Evolutionary conservation across 1,284 basidiomycete genomes (phyloP).

Genomic region (Leccinum holopus): DNA sequence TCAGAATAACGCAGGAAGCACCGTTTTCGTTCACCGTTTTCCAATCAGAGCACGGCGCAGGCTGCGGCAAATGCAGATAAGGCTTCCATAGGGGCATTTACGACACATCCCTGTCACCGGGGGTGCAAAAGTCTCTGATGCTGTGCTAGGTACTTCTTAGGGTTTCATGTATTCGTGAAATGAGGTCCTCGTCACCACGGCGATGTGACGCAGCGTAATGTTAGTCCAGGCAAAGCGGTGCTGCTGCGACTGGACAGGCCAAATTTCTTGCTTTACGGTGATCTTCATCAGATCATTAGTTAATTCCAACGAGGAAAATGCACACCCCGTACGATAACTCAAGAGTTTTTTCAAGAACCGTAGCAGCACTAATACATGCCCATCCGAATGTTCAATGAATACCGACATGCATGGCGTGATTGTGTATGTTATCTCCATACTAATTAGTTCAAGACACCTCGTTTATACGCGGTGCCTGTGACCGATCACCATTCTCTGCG

Average conservation of each 20-base stretch:
- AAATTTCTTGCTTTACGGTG: background rate
- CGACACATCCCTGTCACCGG: conserved; percentile 26
- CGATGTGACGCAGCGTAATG: background rate
- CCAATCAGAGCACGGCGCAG: background rate
- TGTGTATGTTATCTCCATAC: background rate
- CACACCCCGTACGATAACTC: conserved; percentile 11
- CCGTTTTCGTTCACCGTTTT: conserved; percentile 3
- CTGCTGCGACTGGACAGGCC: background rate
- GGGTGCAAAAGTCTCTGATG: conserved; percentile 23
- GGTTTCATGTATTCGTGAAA: conserved; percentile 17
- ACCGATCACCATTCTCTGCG: conserved; percentile 9
- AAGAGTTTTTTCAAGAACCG: background rate
- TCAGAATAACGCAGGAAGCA: background rate
- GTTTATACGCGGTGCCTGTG: background rate
- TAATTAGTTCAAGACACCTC: background rate
- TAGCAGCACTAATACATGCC: background rate
- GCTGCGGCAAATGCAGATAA: background rate
- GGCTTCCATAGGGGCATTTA: conserved; percentile 16
- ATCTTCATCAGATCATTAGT: conserved; percentile 1
- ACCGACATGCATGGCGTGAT: background rate
- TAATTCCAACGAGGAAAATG: conserved; percentile 1
- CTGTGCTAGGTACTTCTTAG: conserved; percentile 17
- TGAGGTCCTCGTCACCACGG: conserved; percentile 9
- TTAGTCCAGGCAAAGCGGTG: conserved; percentile 2
- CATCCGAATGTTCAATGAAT: conserved; percentile 2